Percentiles rank a stretch among this genome's conserved stretches.
These are phyloP conservation scores for Stephania yunnanensis DNA, from an alignment of 164 flowering plant species.

Conservation along the genomic window DNA sequence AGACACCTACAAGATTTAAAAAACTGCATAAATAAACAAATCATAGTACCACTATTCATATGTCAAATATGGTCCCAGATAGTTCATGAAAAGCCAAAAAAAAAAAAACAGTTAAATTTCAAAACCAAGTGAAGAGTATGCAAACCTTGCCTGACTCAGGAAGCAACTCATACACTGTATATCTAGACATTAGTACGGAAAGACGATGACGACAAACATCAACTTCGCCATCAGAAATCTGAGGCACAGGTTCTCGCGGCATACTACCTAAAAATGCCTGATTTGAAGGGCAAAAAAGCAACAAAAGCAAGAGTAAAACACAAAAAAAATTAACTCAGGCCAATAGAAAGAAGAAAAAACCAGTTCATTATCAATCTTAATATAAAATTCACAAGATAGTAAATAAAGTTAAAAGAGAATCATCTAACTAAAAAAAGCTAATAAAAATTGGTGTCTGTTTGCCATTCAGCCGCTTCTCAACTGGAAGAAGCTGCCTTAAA, in stretches of 20 bases:
- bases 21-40: constrained; percentile 2
- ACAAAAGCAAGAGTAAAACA: too few relatives aligned
- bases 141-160: constrained; percentile 93
- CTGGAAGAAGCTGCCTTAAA: too few relatives aligned
- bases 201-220: constrained; percentile 24
- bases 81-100: background rate
- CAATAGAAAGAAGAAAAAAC: too few relatives aligned
- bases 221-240: constrained; percentile 24
- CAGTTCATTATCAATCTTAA: too few relatives aligned
- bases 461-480: too few relatives aligned
- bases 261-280: constrained; percentile 27
- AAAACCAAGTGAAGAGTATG: constrained; percentile 21
- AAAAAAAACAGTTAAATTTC: background rate
- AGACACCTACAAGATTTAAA: constrained; percentile 47
- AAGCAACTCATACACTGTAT: constrained; percentile 41
- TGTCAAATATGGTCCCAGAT: background rate
- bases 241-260: constrained; percentile 16
- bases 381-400: too few relatives aligned
- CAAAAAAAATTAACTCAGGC: background rate
- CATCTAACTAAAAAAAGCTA: too few relatives aligned
- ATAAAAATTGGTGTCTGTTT: too few relatives aligned
- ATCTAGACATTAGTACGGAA: constrained; percentile 28
- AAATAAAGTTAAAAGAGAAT: too few relatives aligned
- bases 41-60: background rate
- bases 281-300: constrained; percentile 12